Evolutionary conservation across 345 rosid genomes (phyloP), one percentile per base, ranked within the genome.

Genomic region (Salix caprea): DNA sequence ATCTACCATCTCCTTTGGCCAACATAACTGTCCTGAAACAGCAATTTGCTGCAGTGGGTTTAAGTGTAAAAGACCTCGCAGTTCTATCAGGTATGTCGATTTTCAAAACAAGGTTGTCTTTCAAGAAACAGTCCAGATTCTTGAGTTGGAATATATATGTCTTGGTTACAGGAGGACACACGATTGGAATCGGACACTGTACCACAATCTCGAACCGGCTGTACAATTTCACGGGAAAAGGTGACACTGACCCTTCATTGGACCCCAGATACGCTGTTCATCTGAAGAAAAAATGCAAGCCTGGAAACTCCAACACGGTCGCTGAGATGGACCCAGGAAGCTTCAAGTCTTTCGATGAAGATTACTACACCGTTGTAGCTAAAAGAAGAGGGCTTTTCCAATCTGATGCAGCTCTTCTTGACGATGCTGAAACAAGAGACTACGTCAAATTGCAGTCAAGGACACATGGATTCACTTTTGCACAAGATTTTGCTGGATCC

Each of bases 321-420:
- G 71, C 84, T 10, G 87, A 80, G 34, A 89, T 91, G 96, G 93
- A 89, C 65, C 96, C 93, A 4, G 91, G 90, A n/a, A 91, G 90
- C 82, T 88, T 76, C 84, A 78, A 56, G 74, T 84, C 74, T 9
- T 89, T 91, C 48, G 91, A 91, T 70, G 67, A 78, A 23, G 80
- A 77, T 77, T 91, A 88, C 84, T 91, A 75, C 84, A 74, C 72
- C 1, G 67, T 79, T 4, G 87, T 91, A 34, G 70, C 86, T 39
- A 79, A 84, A 24, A 86, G 84, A 77, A 83, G 87, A 76, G 96
- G 92, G 9, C 62, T 90, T 0, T 90, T 91, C 69, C 78, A 42
- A 30, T 90, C 93, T 23, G 96, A 91, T 77, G 89, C 93, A 0
- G 87, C 92, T 21, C 90, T 91, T 77, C 88, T 89, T 2, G 39